Evolutionary conservation across 23 red algal species (phyloP).

Genomic region (Gracilaria gracilis): DNA sequence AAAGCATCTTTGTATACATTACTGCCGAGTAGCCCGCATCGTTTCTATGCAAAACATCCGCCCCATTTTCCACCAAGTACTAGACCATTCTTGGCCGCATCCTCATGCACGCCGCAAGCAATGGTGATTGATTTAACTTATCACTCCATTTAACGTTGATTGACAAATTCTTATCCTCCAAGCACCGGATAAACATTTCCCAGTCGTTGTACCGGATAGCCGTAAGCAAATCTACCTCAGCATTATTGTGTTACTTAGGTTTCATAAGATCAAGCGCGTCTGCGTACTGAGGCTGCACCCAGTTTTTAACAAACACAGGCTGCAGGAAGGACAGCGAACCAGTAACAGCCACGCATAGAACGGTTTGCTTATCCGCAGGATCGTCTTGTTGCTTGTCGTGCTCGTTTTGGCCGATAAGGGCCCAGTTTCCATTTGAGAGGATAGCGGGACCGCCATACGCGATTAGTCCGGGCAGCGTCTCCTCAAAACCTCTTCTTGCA

Average conservation of each 20-base stretch:
- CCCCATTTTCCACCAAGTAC: constrained; percentile 60
- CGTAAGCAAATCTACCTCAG: constrained; percentile 57
- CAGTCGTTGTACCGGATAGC: constrained; percentile 81
- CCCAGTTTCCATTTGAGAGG: neutral
- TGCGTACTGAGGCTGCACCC: constrained; percentile 74
- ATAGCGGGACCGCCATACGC: constrained; percentile 66
- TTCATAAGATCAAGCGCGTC: constrained; percentile 70
- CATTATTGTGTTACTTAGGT: constrained; percentile 50
- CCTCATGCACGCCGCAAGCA: constrained; percentile 74
- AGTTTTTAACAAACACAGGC: constrained; percentile 71
- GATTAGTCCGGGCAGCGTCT: constrained; percentile 4
- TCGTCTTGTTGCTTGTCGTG: no score
- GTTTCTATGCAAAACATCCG: constrained; percentile 71
- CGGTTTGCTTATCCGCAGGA: constrained; percentile 13
- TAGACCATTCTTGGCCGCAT: constrained; percentile 54
- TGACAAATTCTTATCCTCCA: constrained; percentile 41
- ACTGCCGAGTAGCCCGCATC: constrained; percentile 69
- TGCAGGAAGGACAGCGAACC: constrained; percentile 61
- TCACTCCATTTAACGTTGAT: constrained; percentile 68
- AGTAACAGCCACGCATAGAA: constrained; percentile 20
- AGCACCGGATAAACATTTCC: constrained; percentile 64
- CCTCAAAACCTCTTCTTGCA: constrained; percentile 39
- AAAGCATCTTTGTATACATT: constrained; percentile 78
- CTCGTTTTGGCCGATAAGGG: neutral
- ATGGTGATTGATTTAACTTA: constrained; percentile 80